Evolutionary conservation across 495 filamentous ascomycete genomes (phyloP), one percentile per base, ranked within the genome.

Genomic region (Chaetomium fimeti): DNA sequence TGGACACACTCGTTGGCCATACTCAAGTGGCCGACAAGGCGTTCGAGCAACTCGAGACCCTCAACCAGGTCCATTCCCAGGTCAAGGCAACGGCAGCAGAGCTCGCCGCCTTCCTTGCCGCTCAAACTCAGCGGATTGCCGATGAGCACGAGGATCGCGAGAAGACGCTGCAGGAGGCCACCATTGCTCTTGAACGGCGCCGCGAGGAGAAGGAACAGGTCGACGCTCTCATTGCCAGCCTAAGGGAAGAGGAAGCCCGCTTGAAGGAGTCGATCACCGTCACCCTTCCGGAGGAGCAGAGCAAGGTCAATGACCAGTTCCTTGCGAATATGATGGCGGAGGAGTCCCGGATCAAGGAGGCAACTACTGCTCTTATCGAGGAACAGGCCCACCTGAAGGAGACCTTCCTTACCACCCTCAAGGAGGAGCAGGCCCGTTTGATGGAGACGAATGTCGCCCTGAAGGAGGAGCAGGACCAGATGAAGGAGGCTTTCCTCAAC

Each of bases 1-100:
- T 98, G n/a, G 88, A 98, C 74, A 86, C 83, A 66, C 81, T 98
- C 9, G 79, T 97, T 28, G 84, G 85, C 24, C 87, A 91, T 66
- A 85, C 88, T 59, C 73, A 83, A 1, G 74, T 71, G 52, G 80
- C 85, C 18, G 79, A 79, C 62, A 83, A 85, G 66, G 78, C 84
- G 3, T 82, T 85, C 62, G 75, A 82, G 5, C 86, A 89, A 56
- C 77, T 90, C 5, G 88, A 89, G 64, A 89, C 91, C 56, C 83
- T 99, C 11, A 91, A 96, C 68, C 84, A 92, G 70, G 93, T 98
- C 66, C 92, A 97, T 72, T 82, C 89, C 69, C 89, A 97, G 65
- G 92, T 99, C 49, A 87, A 90, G 72, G 80, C 86, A 51, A 96
- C 91, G n/a, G 89, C 93, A 0, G 86, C 85, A 25, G 90, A 91